Percentiles rank a stretch among this genome's conserved stretches.
Conservation (phyloP, 106 monocot species). For the Platanthera guangdongensis region DNA sequence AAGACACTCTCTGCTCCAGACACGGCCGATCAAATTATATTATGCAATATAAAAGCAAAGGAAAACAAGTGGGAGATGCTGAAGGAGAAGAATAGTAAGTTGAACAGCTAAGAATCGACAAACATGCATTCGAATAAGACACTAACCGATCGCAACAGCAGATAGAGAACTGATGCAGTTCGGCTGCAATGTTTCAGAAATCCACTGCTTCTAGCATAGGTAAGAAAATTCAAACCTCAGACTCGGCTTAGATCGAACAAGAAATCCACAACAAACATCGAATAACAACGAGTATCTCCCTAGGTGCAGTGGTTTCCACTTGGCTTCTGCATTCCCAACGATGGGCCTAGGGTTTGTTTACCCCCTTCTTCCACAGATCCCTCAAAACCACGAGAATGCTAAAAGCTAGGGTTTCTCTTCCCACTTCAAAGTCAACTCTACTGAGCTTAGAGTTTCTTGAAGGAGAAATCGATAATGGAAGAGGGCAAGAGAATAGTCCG, state of each 20-base stretch:
- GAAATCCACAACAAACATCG: neutral
- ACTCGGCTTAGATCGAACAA: neutral
- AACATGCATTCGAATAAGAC: neutral
- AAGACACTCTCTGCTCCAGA: neutral
- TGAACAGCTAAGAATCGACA: neutral
- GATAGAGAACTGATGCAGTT: constrained; percentile 1
- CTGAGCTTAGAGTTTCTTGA: neutral
- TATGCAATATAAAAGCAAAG: neutral
- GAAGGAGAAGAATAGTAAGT: neutral
- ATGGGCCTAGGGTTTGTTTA: neutral
- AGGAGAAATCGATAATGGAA: neutral
- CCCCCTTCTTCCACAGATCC: neutral
- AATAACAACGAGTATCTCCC: neutral
- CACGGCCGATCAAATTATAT: neutral
- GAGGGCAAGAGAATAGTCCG: neutral
- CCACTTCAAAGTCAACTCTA: neutral
- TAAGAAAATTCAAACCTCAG: neutral
- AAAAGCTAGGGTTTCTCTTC: neutral
- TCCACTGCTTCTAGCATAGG: neutral
- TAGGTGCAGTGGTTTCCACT: neutral
- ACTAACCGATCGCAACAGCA: neutral
- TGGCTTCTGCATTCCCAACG: constrained; percentile 6
- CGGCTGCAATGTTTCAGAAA: neutral
- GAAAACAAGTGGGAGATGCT: neutral
- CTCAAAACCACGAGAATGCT: no score